These are phyloP conservation scores for Ilex aquifolium DNA, from an alignment of 257 asterid genomes.

Conservation along the genomic window DNA sequence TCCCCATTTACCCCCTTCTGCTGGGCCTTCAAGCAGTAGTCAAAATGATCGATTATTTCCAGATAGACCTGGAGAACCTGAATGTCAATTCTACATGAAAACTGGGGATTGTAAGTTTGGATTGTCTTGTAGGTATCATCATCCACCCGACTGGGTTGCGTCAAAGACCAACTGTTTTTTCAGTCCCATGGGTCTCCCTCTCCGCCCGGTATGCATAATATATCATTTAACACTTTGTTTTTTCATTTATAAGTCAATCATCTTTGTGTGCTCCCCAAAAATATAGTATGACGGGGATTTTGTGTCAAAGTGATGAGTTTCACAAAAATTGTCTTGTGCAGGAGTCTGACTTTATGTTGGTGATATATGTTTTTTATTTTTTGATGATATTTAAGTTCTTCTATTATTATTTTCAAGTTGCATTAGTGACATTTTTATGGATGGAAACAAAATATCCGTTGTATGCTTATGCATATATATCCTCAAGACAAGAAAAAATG, in stretches of 20 bases:
- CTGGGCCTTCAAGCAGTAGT: slow-evolving; percentile 33
- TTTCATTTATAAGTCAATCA: neutral
- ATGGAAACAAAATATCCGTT: too few species aligned
- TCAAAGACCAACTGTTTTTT: slow-evolving; percentile 42
- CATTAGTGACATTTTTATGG: too few species aligned
- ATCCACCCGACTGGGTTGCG: slow-evolving; percentile 56
- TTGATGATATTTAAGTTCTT: too few species aligned
- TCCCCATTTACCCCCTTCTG: slow-evolving; percentile 38
- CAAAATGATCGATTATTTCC: slow-evolving; percentile 55
- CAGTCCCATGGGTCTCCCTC: slow-evolving; percentile 80
- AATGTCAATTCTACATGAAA: slow-evolving; percentile 76
- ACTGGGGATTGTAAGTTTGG: slow-evolving; percentile 90
- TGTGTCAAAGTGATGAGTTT: too few species aligned
- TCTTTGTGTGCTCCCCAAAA: neutral
- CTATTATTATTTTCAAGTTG: too few species aligned
- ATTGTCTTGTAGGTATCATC: slow-evolving; percentile 74
- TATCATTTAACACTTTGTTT: slow-evolving; percentile 4
- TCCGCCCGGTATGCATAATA: slow-evolving; percentile 64
- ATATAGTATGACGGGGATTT: too few species aligned
- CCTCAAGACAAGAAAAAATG: too few species aligned
- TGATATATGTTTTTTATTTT: too few species aligned
- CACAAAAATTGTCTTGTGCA: too few species aligned
- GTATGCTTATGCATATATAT: too few species aligned
- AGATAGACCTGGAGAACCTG: slow-evolving; percentile 70
- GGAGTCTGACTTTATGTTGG: too few species aligned